Percentiles rank a stretch among this genome's conserved stretches.
Evolutionary conservation across 1,284 basidiomycete genomes (phyloP).

Genomic region (Golubevia pallescens): DNA sequence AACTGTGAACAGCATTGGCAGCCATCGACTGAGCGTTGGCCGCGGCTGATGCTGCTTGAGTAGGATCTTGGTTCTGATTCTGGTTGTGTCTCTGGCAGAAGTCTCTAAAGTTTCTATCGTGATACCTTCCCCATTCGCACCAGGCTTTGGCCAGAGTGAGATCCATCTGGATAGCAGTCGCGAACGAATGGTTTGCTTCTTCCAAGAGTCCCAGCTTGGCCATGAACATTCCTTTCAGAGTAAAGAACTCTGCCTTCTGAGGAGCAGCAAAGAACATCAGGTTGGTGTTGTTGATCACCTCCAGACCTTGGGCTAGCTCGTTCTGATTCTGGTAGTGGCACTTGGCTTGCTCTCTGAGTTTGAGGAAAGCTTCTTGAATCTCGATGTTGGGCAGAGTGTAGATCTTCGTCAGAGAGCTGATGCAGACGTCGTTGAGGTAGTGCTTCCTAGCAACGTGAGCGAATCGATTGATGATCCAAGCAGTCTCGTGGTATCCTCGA

Average conservation of each 20-base stretch:
- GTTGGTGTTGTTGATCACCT: constrained; percentile 99
- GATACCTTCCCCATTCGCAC: constrained; percentile 97
- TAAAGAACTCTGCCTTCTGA: constrained; percentile 99
- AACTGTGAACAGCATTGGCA: constrained; percentile 93
- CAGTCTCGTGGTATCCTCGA: constrained; percentile 98
- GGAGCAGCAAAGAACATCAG: constrained; percentile 93
- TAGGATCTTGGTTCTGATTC: too few relatives aligned
- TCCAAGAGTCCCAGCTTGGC: constrained; percentile 84
- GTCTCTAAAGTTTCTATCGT: constrained; percentile 86
- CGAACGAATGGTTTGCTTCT: constrained; percentile 88
- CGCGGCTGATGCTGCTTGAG: constrained; percentile 31
- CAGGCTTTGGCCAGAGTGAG: constrained; percentile 94
- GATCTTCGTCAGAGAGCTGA: constrained; percentile 92
- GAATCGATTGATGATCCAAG: constrained; percentile 99
- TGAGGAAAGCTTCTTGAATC: constrained; percentile 98
- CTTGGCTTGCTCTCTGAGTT: constrained; percentile 97
- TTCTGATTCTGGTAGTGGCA: constrained; percentile 96
- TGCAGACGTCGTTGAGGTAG: constrained; percentile 93
- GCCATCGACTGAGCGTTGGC: too few relatives aligned
- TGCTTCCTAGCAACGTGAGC: constrained; percentile 99
- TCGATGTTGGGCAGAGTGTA: constrained; percentile 99
- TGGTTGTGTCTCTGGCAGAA: constrained; percentile 71
- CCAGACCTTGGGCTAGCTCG: constrained; percentile 89
- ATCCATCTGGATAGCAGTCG: constrained; percentile 80
- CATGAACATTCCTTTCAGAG: constrained; percentile 99